Conservation (phyloP, 495 filamentous ascomycete genomes). For the Penicillium argentinense region DNA sequence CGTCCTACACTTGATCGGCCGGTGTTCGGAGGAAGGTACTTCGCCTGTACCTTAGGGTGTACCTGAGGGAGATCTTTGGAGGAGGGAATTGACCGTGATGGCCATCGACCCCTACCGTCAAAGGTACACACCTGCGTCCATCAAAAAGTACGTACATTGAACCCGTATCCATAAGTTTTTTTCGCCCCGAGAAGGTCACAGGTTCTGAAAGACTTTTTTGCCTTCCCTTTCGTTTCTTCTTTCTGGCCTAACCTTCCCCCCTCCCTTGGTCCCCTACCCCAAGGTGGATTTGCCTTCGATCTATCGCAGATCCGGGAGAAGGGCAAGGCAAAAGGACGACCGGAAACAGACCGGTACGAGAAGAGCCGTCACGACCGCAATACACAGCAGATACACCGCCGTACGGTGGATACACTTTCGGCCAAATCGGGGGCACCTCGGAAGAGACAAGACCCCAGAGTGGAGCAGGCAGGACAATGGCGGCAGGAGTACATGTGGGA, state of each 20-base stretch:
- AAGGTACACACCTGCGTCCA: not conserved
- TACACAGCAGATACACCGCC: not conserved
- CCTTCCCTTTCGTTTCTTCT: not conserved
- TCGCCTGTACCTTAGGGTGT: too few species aligned
- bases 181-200: slow-evolving; percentile 14
- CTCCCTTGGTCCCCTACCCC: not conserved
- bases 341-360: slow-evolving; percentile 30
- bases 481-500: not conserved
- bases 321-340: not conserved
- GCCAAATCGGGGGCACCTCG: slow-evolving; percentile 26
- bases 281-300: slow-evolving; percentile 1
- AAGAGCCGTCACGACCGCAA: slow-evolving; percentile 5
- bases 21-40: too few species aligned
- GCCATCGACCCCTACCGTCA: slow-evolving; percentile 2
- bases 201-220: slow-evolving; percentile 2
- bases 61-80: too few species aligned
- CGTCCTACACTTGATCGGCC: too few species aligned
- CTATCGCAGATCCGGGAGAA: not conserved
- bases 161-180: too few species aligned
- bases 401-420: not conserved
- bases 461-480: not conserved
- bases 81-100: too few species aligned
- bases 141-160: not conserved
- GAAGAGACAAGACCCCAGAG: slow-evolving; percentile 9
- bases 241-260: not conserved